Base-by-base conservation (phyloP, 2,329 filamentous ascomycete species). In the Corinectria fuckeliana region DNA sequence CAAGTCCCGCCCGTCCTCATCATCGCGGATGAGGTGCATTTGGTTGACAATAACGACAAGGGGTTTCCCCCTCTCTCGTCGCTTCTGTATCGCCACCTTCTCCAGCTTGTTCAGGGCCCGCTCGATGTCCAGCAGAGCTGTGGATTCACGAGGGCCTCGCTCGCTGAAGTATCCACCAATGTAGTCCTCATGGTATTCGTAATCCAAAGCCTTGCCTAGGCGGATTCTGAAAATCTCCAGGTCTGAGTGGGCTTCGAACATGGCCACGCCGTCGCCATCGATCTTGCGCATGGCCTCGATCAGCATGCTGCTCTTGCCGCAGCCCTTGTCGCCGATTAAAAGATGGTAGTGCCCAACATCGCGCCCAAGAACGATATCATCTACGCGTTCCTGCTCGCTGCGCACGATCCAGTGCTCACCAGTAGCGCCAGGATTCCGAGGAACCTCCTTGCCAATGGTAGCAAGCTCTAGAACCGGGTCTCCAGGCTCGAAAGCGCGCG, bases 131-230 rank as follows among this genome's bases (percentile, higher is more conserved):
- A 99, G 83, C 30, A 99, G 81, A 4, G 95, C 93, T 0, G 92
- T 96, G 3, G 92, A 93, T 71, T 99, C 95, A 41, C 95, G 86
- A 0, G 95, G 95, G 0, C 95, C 95, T 26, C 91, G 88, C 71
- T 99, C 96, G 60, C 91, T 96, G 76, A 99, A 99, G 60, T 99
- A 90, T 5, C 91, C 92, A 42, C 95, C 95, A 62, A 99, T 97
- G 72, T 96, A 97, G 79, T 99, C 95, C 78, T 98, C 95, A 72
- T 98, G 92, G 70, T 91, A 99, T 73, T 99, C 95, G 74, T 93
- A 99, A 74, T 99, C 93, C 38, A 99, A 82, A 2, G 93, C 92
- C 74, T 97, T 97, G 23, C 95, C 95, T 3, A 99, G 84, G 4
- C 95, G 86, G 41, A 97, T 90, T 16, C 95, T 90, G 74, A 99